phyloP scores from a whole-genome alignment of 163 green algal genomes.

The Botryococcus braunii region DNA sequence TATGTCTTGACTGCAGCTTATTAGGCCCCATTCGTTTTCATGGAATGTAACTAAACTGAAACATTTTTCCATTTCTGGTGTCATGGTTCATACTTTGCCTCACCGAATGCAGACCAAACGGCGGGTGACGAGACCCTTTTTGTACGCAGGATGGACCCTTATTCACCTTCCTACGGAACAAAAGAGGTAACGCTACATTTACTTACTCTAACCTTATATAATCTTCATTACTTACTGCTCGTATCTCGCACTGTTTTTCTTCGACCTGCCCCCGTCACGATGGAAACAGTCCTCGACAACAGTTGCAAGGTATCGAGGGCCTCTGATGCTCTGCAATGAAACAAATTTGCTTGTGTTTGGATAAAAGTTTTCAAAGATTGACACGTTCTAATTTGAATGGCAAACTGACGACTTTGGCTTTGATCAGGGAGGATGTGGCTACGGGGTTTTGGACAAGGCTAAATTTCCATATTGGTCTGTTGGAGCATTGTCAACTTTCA shows the following conservation, averaged over 20 bases:
- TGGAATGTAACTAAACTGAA: constrained; percentile 1
- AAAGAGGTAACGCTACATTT: constrained; percentile 12
- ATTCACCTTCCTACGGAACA: constrained; percentile 15
- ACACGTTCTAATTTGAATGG: neutral
- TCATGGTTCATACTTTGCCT: too few relatives aligned
- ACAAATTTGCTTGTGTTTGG: neutral
- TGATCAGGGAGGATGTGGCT: constrained; percentile 22
- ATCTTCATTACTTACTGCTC: constrained; percentile 10
- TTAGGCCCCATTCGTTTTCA: neutral
- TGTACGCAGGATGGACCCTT: constrained; percentile 17
- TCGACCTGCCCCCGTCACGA: neutral
- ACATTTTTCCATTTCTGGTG: constrained; percentile 12
- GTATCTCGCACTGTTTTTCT: constrained; percentile 15
- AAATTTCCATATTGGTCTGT: constrained; percentile 45
- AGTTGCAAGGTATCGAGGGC: neutral
- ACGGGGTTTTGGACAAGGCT: constrained; percentile 23
- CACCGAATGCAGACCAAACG: too few relatives aligned
- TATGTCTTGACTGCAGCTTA: neutral
- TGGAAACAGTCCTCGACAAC: neutral
- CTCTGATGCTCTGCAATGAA: neutral
- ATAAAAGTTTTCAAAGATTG: neutral
- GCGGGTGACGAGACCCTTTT: too few relatives aligned
- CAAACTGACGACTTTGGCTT: neutral
- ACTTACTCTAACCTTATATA: too few relatives aligned
- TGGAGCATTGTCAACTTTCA: constrained; percentile 31